Conservation (phyloP, 805 yeast species). For the Kluyveromyces wickerhamii region DNA sequence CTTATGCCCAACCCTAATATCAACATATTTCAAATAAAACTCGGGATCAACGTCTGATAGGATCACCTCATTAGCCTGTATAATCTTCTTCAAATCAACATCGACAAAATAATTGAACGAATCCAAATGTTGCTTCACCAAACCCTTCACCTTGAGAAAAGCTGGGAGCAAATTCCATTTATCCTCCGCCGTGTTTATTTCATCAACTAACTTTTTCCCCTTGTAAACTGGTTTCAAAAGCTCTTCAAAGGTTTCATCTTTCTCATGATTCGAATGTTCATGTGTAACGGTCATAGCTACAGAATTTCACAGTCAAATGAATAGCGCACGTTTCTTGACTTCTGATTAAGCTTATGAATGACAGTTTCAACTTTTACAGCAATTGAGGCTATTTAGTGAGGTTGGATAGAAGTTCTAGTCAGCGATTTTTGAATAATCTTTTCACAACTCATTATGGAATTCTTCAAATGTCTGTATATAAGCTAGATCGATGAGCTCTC, state of each 20-base stretch:
- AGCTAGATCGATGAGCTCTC: too few relatives aligned
- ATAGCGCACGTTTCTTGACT: too few relatives aligned
- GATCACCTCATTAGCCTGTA: slow-evolving; percentile 81
- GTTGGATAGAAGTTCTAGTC: too few relatives aligned
- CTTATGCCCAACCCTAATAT: slow-evolving; percentile 82
- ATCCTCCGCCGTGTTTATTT: slow-evolving; percentile 84
- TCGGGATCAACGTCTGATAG: slow-evolving; percentile 96
- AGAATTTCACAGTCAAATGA: too few relatives aligned
- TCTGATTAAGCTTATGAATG: too few relatives aligned
- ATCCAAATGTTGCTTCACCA: slow-evolving; percentile 94
- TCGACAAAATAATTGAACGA: slow-evolving; percentile 97
- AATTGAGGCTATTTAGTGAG: too few relatives aligned
- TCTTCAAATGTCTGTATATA: too few relatives aligned
- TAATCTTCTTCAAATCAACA: slow-evolving; percentile 84
- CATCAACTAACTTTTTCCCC: slow-evolving; percentile 83
- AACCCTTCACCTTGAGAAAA: slow-evolving; percentile 87
- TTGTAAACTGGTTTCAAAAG: slow-evolving; percentile 72
- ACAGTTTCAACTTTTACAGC: too few relatives aligned
- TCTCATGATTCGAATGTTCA: slow-evolving; percentile 16
- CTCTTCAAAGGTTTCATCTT: slow-evolving; percentile 64
- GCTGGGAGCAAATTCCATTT: slow-evolving; percentile 97
- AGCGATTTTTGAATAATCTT: too few relatives aligned
- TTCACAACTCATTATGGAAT: too few relatives aligned
- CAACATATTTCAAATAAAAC: slow-evolving; percentile 85
- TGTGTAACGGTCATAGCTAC: slow-evolving; percentile 7